phyloP scores from a whole-genome alignment of 129 eudicot species.

The Dittrichia graveolens region DNA sequence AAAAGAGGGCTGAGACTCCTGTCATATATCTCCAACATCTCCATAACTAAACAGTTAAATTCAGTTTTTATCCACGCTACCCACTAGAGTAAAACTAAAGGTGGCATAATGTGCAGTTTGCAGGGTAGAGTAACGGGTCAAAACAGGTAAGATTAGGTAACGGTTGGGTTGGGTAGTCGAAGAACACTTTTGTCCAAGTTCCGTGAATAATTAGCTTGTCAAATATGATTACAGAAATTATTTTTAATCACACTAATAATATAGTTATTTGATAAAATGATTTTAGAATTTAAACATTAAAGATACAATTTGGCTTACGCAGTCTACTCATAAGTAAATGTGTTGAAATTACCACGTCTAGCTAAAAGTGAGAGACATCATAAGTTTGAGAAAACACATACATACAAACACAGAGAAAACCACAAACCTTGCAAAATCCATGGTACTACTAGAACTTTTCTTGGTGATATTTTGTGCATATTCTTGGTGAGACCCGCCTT shows the following conservation, averaged over 20 bases:
- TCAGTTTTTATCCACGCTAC: not conserved
- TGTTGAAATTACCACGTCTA: not conserved
- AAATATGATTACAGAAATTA: not conserved
- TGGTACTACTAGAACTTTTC: conserved; percentile 41
- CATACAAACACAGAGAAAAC: not conserved
- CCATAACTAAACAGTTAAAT: not conserved
- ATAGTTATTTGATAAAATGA: not conserved
- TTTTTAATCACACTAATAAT: not conserved
- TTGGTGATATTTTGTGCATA: conserved; percentile 42
- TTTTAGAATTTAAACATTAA: not conserved
- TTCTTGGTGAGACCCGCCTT: conserved; percentile 38
- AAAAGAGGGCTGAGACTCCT: not conserved
- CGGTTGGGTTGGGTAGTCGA: not conserved
- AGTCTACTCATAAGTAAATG: too few species aligned
- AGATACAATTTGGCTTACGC: not conserved
- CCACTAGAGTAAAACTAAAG: not conserved
- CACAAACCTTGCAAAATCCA: conserved; percentile 79
- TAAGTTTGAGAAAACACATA: not conserved
- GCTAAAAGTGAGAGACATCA: not conserved
- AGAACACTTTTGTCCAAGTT: not conserved
- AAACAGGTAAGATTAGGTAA: not conserved
- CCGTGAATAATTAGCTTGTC: not conserved
- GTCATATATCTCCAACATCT: too few species aligned
- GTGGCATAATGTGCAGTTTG: not conserved
- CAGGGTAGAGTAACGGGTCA: not conserved